Conservation (phyloP, 2,329 filamentous ascomycete genomes). For the Colletotrichum simmondsii region DNA sequence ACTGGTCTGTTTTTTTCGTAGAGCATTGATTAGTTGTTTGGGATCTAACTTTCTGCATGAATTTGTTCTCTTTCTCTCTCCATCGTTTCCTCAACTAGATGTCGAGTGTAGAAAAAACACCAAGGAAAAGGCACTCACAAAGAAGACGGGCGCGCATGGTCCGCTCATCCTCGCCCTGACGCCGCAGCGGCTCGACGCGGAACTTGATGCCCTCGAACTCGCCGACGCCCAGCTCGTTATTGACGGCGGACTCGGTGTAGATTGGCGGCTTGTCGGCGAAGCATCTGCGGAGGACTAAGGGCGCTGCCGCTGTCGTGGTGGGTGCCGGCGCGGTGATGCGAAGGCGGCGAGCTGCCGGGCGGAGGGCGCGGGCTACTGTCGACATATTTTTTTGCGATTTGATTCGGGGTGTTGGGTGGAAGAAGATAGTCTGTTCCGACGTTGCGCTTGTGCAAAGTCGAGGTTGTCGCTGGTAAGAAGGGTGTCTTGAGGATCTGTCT, state of each 20-base stretch:
- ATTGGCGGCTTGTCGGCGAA: slow-evolving; percentile 40
- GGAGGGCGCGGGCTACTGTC: slow-evolving; percentile 33
- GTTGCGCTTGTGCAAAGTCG: too few species aligned
- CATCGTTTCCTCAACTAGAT: not conserved
- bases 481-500: not conserved
- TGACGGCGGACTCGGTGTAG: slow-evolving; percentile 29
- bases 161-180: slow-evolving; percentile 82
- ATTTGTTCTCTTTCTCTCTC: too few species aligned
- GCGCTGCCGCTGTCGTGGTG: not conserved
- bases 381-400: slow-evolving; percentile 6
- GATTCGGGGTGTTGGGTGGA: not conserved
- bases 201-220: slow-evolving; percentile 90
- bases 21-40: not conserved
- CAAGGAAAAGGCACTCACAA: slow-evolving; percentile 54
- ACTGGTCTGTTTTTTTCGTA: slow-evolving; percentile 76
- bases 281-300: slow-evolving; percentile 30
- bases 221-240: slow-evolving; percentile 78
- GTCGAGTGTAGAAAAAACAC: not conserved
- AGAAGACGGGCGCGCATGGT: slow-evolving; percentile 90
- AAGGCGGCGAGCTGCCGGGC: slow-evolving; percentile 33
- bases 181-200: slow-evolving; percentile 87
- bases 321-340: slow-evolving; percentile 33
- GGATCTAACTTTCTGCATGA: slow-evolving; percentile 10
- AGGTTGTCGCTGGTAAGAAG: not conserved
- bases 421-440: not conserved